phyloP scores from a whole-genome alignment of 1,284 basidiomycete genomes.

The Cutaneotrichosporon cyanovorans region DNA sequence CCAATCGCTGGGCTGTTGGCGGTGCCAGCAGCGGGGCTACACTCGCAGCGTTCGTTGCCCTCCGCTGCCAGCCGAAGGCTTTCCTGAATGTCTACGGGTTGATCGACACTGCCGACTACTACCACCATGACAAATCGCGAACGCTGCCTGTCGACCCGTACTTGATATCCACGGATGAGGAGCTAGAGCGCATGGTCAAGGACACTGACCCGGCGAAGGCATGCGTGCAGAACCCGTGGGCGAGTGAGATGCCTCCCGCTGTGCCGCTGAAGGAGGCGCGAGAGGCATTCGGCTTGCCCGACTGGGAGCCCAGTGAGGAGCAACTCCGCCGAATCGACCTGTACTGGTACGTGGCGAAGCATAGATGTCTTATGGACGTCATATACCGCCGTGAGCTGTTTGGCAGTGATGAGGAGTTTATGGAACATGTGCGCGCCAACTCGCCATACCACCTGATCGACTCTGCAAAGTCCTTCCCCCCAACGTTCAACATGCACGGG shows the following conservation, averaged over 20 bases:
- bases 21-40: slow-evolving; percentile 18
- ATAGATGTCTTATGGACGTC: slow-evolving; percentile 9
- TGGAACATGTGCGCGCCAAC: slow-evolving; percentile 2
- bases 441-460: slow-evolving; percentile 15
- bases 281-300: slow-evolving; percentile 4
- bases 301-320: slow-evolving; percentile 3
- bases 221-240: slow-evolving; percentile 7
- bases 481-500: slow-evolving; percentile 27
- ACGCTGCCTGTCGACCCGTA: background rate
- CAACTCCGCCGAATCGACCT: slow-evolving; percentile 6
- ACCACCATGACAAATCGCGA: slow-evolving; percentile 1
- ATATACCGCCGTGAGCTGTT: slow-evolving; percentile 17
- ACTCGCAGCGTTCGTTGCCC: slow-evolving; percentile 3
- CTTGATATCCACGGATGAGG: slow-evolving; percentile 5
- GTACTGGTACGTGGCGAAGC: slow-evolving; percentile 8
- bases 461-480: slow-evolving; percentile 15
- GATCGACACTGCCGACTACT: slow-evolving; percentile 7
- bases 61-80: background rate
- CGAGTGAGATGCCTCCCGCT: slow-evolving; percentile 9
- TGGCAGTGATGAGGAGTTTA: slow-evolving; percentile 8
- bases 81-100: slow-evolving; percentile 13
- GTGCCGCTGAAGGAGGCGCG: slow-evolving; percentile 8
- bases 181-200: background rate
- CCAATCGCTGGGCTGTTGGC: slow-evolving; percentile 21
- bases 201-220: slow-evolving; percentile 3